Evolutionary conservation across 176 grass and related monocot species (phyloP).

Genomic region (Zizania latifolia): DNA sequence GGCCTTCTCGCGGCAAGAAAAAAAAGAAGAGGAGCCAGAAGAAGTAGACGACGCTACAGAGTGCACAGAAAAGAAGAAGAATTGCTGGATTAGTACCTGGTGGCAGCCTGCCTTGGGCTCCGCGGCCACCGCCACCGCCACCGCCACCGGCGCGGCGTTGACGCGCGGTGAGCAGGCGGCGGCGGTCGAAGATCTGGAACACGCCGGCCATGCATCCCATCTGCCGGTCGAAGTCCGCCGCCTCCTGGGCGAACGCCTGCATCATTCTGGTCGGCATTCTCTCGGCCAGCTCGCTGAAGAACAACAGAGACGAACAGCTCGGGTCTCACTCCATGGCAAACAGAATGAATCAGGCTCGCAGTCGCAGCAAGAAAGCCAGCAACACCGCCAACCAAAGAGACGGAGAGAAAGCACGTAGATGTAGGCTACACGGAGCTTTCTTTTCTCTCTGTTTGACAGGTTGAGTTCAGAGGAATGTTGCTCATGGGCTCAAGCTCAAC

Average conservation of each 20-base stretch:
- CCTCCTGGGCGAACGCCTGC: slow-evolving; percentile 26
- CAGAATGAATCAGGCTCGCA: not conserved
- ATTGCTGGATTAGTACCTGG: slow-evolving; percentile 31
- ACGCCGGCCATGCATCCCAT: slow-evolving; percentile 61
- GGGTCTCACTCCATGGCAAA: not conserved
- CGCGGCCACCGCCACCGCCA: not conserved
- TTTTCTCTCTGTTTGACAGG: not conserved
- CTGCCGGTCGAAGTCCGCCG: slow-evolving; percentile 42
- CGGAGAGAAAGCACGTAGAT: not conserved
- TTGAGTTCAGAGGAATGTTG: slow-evolving; percentile 18
- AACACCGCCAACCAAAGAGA: not conserved
- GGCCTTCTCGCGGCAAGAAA: not conserved
- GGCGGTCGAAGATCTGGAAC: slow-evolving; percentile 66
- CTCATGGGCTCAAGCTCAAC: too few species aligned
- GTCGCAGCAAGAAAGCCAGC: not conserved
- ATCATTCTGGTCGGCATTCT: slow-evolving; percentile 34
- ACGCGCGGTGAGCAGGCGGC: slow-evolving; percentile 30
- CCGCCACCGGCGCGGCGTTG: too few species aligned
- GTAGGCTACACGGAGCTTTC: not conserved
- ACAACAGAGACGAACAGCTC: not conserved
- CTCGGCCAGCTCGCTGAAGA: not conserved
- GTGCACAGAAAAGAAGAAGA: not conserved
- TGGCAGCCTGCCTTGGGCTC: slow-evolving; percentile 9
- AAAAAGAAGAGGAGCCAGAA: not conserved
- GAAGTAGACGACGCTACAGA: not conserved